Evolutionary conservation across 352 stramenopile genomes (phyloP), one percentile per base, ranked within the genome.

Genomic region (Elongisporangium anandrum): DNA sequence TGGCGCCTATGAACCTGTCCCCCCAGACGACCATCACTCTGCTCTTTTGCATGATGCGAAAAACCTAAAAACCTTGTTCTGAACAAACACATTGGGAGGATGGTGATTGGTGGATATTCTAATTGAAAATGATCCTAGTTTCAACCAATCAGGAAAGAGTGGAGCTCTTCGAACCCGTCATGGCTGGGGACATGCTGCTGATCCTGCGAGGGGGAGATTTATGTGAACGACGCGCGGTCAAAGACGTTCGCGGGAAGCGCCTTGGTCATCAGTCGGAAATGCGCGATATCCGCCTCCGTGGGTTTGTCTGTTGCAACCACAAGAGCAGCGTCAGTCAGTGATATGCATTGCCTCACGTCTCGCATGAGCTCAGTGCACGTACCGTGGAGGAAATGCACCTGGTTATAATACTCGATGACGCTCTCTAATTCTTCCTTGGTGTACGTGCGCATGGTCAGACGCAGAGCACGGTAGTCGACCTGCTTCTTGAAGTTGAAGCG

Each of bases 251-350:
- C 75, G 55, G 81, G 84, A 57, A 91, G 74, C 52, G 78, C 72
- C 72, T 94, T 94, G 66, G 84, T 94, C 84, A 94, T 94, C 54
- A 94, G 75, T 53, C 82, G 80, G 61, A 94, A 94, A 72, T 91
- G 90, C 41, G 84, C 84, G 51, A 91, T 53, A 70, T 92, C 62
- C 65, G 76, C 78, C 21, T 85, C 79, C 23, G 73, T 87, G 45
- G 77, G 80, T 63, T 89, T 84, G 68, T 91, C 84, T 89, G 58
- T 45, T 49, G 52, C 48, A 22, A 24, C 65, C 52, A 53, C 54
- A 56, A 19, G 58, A 22, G 21, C 50, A n/a, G 52, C 52, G 8
- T 61, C 34, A 45, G 34, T 45, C 34, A 45, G 10, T 45, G 10
- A 45, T 5, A 34, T 34, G 24, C n/a, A n/a, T n/a, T n/a, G n/a